These are phyloP conservation scores for Gyromitra esculenta DNA, from an alignment of 2,329 filamentous ascomycete genomes.

Conservation along the genomic window DNA sequence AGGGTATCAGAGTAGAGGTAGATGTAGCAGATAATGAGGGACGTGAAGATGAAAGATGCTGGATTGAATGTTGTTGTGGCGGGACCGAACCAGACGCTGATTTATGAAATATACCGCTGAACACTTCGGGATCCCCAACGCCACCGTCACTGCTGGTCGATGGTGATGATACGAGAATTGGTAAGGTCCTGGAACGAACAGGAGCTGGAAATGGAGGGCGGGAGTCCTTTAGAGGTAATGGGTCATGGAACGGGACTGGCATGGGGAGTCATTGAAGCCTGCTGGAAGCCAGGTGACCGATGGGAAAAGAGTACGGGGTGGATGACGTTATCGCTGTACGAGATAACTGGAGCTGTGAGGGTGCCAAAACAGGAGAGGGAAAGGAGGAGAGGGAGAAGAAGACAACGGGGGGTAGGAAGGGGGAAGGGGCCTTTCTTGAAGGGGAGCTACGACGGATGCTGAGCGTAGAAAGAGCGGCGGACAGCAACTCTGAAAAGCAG, in stretches of 20 bases:
- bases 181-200: constrained; percentile 51
- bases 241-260: constrained; percentile 55
- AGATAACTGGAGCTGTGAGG: constrained; percentile 47
- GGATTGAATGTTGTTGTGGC: constrained; percentile 18
- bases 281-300: constrained; percentile 51
- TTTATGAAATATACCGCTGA: constrained; percentile 26
- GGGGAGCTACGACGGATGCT: constrained; percentile 27
- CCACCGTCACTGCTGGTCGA: constrained; percentile 42
- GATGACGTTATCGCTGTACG: constrained; percentile 52
- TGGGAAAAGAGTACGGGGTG: constrained; percentile 32
- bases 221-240: constrained; percentile 52
- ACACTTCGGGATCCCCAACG: constrained; percentile 27
- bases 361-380: constrained; percentile 25
- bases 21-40: constrained; percentile 28
- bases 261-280: constrained; percentile 56
- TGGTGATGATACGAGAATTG: constrained; percentile 46
- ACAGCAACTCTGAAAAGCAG: constrained; percentile 17
- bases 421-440: constrained; percentile 44
- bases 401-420: constrained; percentile 30
- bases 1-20: constrained; percentile 27
- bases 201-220: constrained; percentile 42
- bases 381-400: constrained; percentile 30
- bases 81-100: constrained; percentile 23
- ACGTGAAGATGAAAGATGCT: constrained; percentile 21
- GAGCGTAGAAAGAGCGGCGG: constrained; percentile 34